Conservation (phyloP, 495 filamentous ascomycete genomes). For the Penicillium roqueforti region DNA sequence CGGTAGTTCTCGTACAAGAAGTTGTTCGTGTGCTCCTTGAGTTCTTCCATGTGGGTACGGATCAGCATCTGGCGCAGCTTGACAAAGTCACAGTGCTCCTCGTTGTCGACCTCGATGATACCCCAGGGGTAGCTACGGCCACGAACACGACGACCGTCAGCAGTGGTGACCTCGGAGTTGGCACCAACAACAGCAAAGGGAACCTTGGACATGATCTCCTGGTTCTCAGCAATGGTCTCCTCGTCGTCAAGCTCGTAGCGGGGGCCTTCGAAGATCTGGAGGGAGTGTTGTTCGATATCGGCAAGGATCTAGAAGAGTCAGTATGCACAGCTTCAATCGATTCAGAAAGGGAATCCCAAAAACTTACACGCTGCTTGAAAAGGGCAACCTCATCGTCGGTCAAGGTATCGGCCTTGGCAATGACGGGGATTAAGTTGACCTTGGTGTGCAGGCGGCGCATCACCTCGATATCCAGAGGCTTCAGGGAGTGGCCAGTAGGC, state of each 20-base stretch:
- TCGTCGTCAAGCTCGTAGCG: constrained; percentile 98
- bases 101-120: constrained; percentile 98
- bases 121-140: constrained; percentile 98
- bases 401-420: constrained; percentile 96
- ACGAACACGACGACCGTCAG: constrained; percentile 92
- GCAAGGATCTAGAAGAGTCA: constrained; percentile 72
- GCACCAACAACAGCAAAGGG: constrained; percentile 97
- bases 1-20: constrained; percentile 98
- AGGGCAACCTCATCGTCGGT: constrained; percentile 91
- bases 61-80: constrained; percentile 99
- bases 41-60: constrained; percentile 99
- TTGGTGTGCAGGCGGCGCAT: constrained; percentile 99
- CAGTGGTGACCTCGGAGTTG: constrained; percentile 82
- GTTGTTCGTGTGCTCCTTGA: constrained; percentile 99
- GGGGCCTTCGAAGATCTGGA: constrained; percentile 98
- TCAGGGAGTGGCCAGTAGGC: constrained; percentile 97
- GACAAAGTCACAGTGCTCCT: constrained; percentile 99
- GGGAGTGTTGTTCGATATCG: constrained; percentile 92
- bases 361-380: constrained; percentile 90
- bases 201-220: constrained; percentile 99
- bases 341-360: not conserved
- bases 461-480: constrained; percentile 98
- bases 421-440: constrained; percentile 99
- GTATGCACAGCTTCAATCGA: constrained; percentile 4
- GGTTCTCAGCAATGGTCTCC: constrained; percentile 99